Conservation (phyloP, 345 rosid genomes). For the Lumnitzera racemosa region DNA sequence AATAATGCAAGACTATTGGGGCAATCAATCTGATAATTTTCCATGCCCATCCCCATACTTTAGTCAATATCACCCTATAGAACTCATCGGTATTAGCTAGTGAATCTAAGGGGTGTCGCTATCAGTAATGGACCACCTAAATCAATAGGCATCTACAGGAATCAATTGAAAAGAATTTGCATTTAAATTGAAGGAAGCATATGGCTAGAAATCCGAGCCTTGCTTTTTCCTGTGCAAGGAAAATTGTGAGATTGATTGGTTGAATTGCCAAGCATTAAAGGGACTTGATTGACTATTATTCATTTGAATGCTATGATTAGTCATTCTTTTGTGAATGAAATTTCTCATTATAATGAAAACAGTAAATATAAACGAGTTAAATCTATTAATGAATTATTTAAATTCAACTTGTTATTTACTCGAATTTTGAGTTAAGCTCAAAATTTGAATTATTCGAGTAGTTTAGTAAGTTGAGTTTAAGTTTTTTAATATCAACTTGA, state of each 20-base stretch:
- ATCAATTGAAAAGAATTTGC: neutral
- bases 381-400: too few relatives aligned
- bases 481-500: too few relatives aligned
- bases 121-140: too few relatives aligned
- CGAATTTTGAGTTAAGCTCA: too few relatives aligned
- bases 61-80: neutral
- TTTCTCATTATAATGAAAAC: neutral
- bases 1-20: conserved; percentile 1
- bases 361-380: too few relatives aligned
- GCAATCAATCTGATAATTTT: conserved; percentile 11
- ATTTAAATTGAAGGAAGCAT: neutral
- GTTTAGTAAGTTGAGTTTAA: too few relatives aligned
- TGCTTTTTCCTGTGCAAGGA: conserved; percentile 2
- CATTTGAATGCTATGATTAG: neutral
- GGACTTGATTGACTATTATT: neutral
- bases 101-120: neutral
- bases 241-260: conserved; percentile 13
- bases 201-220: neutral
- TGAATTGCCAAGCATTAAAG: conserved; percentile 7
- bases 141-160: neutral
- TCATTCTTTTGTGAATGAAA: neutral
- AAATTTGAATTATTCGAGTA: too few relatives aligned
- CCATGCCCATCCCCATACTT: too few relatives aligned
- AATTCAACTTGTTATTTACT: too few relatives aligned
- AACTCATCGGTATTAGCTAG: neutral